Evolutionary conservation across 2,329 filamentous ascomycete species (phyloP), one percentile per base, ranked within the genome.

Genomic region (Fusarium newnesense): DNA sequence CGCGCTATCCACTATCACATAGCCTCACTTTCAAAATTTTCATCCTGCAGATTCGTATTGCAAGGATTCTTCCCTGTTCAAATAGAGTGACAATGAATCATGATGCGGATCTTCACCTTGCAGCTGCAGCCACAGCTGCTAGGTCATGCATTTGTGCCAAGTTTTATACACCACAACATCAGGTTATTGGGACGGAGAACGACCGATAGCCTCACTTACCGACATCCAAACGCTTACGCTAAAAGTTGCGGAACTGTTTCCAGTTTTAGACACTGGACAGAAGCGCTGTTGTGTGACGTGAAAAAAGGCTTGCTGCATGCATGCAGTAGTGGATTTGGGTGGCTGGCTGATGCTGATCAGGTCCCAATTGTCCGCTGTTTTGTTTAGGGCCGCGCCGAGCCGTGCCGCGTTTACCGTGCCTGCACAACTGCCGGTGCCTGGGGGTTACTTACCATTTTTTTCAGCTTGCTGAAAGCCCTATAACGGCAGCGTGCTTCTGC

Each of bases 251-350:
- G 18, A 5, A 12, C 13, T 3, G 0, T 32, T 50, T 32, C 4
- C 15, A 26, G n/a, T n/a, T 34, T 15, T 18, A 18, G 44, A 15
- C 13, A 19, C 19, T 21, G 8, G 44, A 16, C 12, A 10, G 26
- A 12, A n/a, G 44, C 43, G 32, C 36, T 53, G 7, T 30, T 57
- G 36, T 37, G 50, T 56, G 53, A 46, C 43, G 62, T 34, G 37
- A 28, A 21, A 53, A n/a, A 37, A 37, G 58, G 39, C 46, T 59
- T 62, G 36, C 52, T 56, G 39, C 54, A 39, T 56, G 39, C 54
- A 39, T 42, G 39, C 54, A 47, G 36, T 59, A 46, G 53, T 40
- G 54, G 7, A 37, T 46, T 39, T 57, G 44, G 5, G 44, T 40
- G 57, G 57, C 57, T 56, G 50, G 36, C 40, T 56, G 57, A n/a